Evolutionary conservation across 768 basidiomycete species (phyloP), one percentile per base, ranked within the genome.

Genomic region (Lentinula guzmanii): DNA sequence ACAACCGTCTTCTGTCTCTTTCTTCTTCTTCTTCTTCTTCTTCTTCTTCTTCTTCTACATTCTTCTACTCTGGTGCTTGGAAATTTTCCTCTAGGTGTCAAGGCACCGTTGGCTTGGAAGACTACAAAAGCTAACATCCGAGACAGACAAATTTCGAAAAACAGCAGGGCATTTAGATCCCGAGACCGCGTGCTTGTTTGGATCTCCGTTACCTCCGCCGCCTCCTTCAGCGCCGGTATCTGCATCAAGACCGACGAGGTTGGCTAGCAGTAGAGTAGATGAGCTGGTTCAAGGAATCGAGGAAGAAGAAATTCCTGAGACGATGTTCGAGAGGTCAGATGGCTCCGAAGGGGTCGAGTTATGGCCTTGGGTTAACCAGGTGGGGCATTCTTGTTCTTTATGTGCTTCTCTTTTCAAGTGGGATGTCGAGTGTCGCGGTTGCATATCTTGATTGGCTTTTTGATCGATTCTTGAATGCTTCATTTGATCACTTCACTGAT

Each of bases 301-400:
- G 34, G 88, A 89, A 64, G 90, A 89, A 61, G 89, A 90, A 46
- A 81, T 86, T 24, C 80, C 84, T 8, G 77, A 82, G 35, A 85
- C 89, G 55, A 77, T 89, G 31, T 80, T 91, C 52, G 85, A 86
- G 65, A 80, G 77, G 10, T 82, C 85, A 2, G 77, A 81, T 1
- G 79, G 82, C 0, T 81, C 81, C 9, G 80, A 85, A 61, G 79
- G 80, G 18, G 74, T 91, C 35, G 85, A 84, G 68, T 78, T 94
- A 58, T 90, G 90, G 80, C 90, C 92, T 8, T 98, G 94, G 89
- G 93, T 98, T 1, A 97, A 98, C 71, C 89, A 94, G 81, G 97
- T 96, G 66, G 18, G 24, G 7, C 21, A 50, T 24, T 51, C 56
- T 34, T 61, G n/a, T 28, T 28, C 28, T 28, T 54, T 43, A 34